Percentiles rank a stretch among this genome's conserved stretches.
phyloP scores from a whole-genome alignment of 2,329 filamentous ascomycete genomes.

The Colletotrichum chrysophilum region DNA sequence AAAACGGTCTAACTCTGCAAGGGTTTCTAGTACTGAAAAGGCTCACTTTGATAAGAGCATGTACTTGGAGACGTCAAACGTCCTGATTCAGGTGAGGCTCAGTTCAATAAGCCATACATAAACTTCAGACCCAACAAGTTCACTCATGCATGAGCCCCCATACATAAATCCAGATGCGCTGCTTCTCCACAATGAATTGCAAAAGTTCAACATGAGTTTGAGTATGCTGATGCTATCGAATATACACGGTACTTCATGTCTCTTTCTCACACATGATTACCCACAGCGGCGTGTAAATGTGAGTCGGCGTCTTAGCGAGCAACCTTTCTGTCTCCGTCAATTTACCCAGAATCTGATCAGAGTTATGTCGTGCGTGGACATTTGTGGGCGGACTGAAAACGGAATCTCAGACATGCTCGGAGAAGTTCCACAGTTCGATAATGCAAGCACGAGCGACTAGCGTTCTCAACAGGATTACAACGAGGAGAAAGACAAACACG shows the following conservation, averaged over 20 bases:
- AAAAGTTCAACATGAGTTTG: background rate
- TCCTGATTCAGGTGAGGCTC: background rate
- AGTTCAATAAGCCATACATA: background rate
- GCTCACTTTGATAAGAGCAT: background rate
- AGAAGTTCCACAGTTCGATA: background rate
- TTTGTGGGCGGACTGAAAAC: background rate
- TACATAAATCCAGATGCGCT: background rate
- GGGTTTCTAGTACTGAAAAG: background rate
- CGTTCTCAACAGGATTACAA: background rate
- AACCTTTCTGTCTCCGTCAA: background rate
- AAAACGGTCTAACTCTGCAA: background rate
- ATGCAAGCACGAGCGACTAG: background rate
- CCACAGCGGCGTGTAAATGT: background rate
- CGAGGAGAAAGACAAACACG: background rate
- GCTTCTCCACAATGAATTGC: background rate
- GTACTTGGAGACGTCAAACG: background rate
- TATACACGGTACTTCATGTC: background rate
- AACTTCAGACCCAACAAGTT: background rate
- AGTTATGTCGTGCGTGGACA: background rate
- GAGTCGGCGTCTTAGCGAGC: background rate
- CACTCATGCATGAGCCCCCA: background rate
- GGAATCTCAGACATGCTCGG: background rate
- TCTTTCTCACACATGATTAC: background rate
- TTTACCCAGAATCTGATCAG: background rate
- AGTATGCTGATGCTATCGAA: background rate